Evolutionary conservation across 169 alveolate genomes (phyloP), one percentile per base, ranked within the genome.

Genomic region (Eimeria mitis): DNA sequence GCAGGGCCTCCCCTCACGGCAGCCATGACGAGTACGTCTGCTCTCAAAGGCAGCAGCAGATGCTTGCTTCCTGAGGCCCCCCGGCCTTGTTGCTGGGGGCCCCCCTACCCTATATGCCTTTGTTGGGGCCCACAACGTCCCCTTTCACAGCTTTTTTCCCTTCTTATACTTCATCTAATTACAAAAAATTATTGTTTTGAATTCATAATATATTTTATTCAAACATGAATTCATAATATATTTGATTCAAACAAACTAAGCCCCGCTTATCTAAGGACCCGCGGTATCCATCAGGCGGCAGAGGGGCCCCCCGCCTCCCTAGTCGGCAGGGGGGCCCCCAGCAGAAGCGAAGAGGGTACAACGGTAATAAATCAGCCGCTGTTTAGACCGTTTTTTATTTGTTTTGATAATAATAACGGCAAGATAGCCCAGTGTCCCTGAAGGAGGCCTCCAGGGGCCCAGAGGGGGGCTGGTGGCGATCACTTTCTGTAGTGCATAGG

Each of bases 1-100:
- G 40, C 78, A 31, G 49, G 44, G 78, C 49, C 49, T n/a, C n/a
- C n/a, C n/a, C n/a, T n/a, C n/a, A n/a, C n/a, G n/a, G n/a, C n/a
- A n/a, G n/a, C n/a, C n/a, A n/a, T n/a, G n/a, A n/a, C n/a, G n/a
- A n/a, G n/a, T n/a, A n/a, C n/a, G n/a, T n/a, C n/a, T n/a, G n/a
- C n/a, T n/a, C n/a, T n/a, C n/a, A n/a, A n/a, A n/a, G n/a, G n/a
- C n/a, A n/a, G n/a, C n/a, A n/a, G n/a, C n/a, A n/a, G n/a, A n/a
- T n/a, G n/a, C n/a, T n/a, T n/a, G n/a, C n/a, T n/a, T n/a, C 11
- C 78, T 68, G 78, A 42, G 78, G 78, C 78, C 78, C 78, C 78
- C 73, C 9, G 9, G n/a, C 34, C 40, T 23, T 63, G 73, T 8
- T 19, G 73, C 73, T 63, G 73, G 73, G 73, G 73, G 73, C 73